phyloP scores from a whole-genome alignment of 345 rosid species.

The Isatis tinctoria region DNA sequence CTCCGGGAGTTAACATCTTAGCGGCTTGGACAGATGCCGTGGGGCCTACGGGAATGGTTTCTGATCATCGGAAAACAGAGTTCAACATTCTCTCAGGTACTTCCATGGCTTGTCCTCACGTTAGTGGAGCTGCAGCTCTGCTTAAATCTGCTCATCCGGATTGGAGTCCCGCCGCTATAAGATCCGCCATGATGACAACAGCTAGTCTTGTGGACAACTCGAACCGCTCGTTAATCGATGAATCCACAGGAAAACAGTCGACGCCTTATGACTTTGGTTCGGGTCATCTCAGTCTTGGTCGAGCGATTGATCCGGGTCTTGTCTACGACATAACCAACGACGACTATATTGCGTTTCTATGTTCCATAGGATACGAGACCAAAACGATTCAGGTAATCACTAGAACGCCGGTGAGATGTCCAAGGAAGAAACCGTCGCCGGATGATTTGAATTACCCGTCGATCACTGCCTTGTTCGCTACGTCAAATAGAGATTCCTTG shows the following conservation, averaged over 20 bases:
- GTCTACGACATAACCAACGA: background rate
- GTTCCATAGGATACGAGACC: background rate
- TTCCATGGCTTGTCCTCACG: background rate
- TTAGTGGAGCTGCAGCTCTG: background rate
- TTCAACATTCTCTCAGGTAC: background rate
- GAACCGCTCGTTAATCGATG: background rate
- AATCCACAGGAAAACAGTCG: background rate
- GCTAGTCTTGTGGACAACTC: background rate
- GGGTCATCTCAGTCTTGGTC: background rate
- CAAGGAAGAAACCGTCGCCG: constrained; percentile 42
- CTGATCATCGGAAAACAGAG: background rate
- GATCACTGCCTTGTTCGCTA: constrained; percentile 57
- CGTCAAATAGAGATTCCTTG: constrained; percentile 30
- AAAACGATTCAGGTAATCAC: background rate
- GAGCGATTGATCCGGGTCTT: background rate
- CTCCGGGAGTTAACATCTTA: background rate
- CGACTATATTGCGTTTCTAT: background rate
- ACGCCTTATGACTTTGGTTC: background rate
- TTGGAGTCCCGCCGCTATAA: background rate
- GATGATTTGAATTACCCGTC: constrained; percentile 84
- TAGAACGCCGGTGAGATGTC: background rate
- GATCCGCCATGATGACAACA: background rate
- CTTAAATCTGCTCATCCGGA: background rate
- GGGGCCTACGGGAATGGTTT: background rate
- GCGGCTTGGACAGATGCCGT: background rate